Percentiles rank a stretch among this genome's conserved stretches.
phyloP scores from a whole-genome alignment of 1,139 yeast genomes.

The Meyerozyma elateridarum region DNA sequence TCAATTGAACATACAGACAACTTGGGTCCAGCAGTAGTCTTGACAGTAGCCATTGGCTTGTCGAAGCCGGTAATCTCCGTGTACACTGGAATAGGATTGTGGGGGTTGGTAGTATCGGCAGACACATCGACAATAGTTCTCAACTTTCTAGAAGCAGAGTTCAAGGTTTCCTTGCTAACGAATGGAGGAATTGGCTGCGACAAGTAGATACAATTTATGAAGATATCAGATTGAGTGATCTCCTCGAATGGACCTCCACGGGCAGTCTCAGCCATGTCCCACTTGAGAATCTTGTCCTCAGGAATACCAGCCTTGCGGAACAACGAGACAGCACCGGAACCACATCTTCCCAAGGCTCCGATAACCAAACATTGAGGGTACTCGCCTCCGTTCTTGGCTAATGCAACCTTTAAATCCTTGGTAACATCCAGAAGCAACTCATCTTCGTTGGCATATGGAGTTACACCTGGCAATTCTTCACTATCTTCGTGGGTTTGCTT shows the following conservation, averaged over 20 bases:
- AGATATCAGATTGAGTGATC: conserved; percentile 15
- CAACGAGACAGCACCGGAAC: conserved; percentile 15
- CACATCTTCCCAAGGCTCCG: conserved; percentile 18
- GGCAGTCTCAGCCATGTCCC: conserved; percentile 18
- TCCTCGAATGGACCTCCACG: conserved; percentile 17
- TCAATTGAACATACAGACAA: conserved; percentile 17
- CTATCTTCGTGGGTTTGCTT: conserved; percentile 15
- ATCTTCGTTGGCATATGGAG: conserved; percentile 14
- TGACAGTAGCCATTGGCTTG: conserved; percentile 16
- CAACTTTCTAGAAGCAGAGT: conserved; percentile 13
- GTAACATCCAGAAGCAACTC: conserved; percentile 43
- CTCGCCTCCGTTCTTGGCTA: conserved; percentile 17
- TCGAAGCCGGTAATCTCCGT: conserved; percentile 15
- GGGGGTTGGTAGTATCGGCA: conserved; percentile 18
- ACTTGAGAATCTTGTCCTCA: conserved; percentile 14
- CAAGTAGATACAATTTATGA: conserved; percentile 17
- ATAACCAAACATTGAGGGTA: conserved; percentile 15
- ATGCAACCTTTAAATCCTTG: conserved; percentile 54
- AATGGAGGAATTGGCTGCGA: conserved; percentile 17
- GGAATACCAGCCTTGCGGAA: conserved; percentile 16
- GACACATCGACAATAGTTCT: conserved; percentile 16
- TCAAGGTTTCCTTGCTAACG: conserved; percentile 13
- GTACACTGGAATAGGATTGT: conserved; percentile 18
- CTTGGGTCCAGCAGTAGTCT: conserved; percentile 15
- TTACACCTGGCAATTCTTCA: conserved; percentile 15